Conservation (phyloP, 2,329 filamentous ascomycete species). For the Trichoderma endophyticum region DNA sequence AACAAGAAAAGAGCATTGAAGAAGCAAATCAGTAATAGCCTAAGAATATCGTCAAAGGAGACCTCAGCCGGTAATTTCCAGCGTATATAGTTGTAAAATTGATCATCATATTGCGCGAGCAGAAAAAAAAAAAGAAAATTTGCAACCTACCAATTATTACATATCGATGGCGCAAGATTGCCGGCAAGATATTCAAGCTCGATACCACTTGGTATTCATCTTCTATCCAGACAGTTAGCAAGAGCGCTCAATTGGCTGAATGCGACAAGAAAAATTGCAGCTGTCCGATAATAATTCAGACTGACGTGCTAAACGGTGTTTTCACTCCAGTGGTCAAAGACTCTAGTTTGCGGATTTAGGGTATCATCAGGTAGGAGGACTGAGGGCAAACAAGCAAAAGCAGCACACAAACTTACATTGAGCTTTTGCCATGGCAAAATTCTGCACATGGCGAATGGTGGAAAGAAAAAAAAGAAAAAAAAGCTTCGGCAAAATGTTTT, state of each 20-base stretch:
- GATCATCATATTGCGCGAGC: slow-evolving; percentile 50
- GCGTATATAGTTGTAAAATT: slow-evolving; percentile 66
- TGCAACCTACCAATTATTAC: slow-evolving; percentile 30
- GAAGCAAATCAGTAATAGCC: slow-evolving; percentile 72
- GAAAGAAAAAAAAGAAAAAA: slow-evolving; percentile 2
- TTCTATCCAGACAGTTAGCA: slow-evolving; percentile 27
- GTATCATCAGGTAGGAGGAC: slow-evolving; percentile 68
- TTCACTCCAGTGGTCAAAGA: slow-evolving; percentile 92
- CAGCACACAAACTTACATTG: slow-evolving; percentile 20
- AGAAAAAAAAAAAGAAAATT: neutral
- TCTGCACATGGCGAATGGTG: neutral
- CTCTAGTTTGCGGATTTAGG: slow-evolving; percentile 90
- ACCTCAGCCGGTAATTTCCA: slow-evolving; percentile 98
- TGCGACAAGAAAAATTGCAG: slow-evolving; percentile 17
- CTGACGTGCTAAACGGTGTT: slow-evolving; percentile 83
- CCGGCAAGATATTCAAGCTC: slow-evolving; percentile 1
- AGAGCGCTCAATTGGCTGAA: slow-evolving; percentile 11
- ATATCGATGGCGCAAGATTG: neutral
- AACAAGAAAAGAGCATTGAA: slow-evolving; percentile 4
- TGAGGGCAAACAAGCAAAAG: slow-evolving; percentile 1
- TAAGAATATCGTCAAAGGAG: slow-evolving; percentile 75
- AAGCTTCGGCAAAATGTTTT: slow-evolving; percentile 18
- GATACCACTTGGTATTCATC: slow-evolving; percentile 20
- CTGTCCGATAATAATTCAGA: slow-evolving; percentile 58
- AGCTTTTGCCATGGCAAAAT: slow-evolving; percentile 3